These are phyloP conservation scores for Drechmeria coniospora DNA, from an alignment of 2,329 filamentous ascomycete species.

Conservation along the genomic window DNA sequence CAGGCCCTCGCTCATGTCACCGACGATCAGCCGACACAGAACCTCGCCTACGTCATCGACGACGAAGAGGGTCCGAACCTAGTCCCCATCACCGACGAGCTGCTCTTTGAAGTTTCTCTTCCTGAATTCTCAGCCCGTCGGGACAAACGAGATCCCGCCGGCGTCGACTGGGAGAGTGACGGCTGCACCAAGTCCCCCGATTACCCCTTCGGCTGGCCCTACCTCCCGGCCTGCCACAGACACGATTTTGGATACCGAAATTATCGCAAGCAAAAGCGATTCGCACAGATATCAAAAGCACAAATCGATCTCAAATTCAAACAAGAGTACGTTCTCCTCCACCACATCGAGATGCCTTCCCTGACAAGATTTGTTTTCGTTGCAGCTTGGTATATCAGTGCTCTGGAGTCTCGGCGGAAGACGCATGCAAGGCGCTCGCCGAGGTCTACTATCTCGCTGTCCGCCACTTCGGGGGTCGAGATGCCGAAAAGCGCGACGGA, in stretches of 20 bases:
- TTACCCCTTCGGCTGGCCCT: constrained; percentile 28
- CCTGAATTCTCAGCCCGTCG: constrained; percentile 24
- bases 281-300: constrained; percentile 24
- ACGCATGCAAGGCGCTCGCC: constrained; percentile 18
- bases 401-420: constrained; percentile 5
- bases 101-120: constrained; percentile 29
- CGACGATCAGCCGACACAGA: too few species aligned
- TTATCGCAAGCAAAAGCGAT: constrained; percentile 31
- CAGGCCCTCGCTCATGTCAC: too few species aligned
- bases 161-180: constrained; percentile 25
- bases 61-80: constrained; percentile 9
- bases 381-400: constrained; percentile 23
- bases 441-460: constrained; percentile 26
- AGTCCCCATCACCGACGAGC: constrained; percentile 24
- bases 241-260: constrained; percentile 44
- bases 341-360: not conserved
- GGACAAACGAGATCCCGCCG: constrained; percentile 21
- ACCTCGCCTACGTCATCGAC: constrained; percentile 2
- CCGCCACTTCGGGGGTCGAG: constrained; percentile 17
- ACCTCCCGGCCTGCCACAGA: constrained; percentile 29
- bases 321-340: constrained; percentile 17
- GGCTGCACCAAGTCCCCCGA: constrained; percentile 26
- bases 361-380: not conserved
- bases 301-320: constrained; percentile 35
- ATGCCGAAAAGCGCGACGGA: constrained; percentile 15